Evolutionary conservation across 2,329 filamentous ascomycete species (phyloP).

Genomic region (Hymenoscyphus albidus): DNA sequence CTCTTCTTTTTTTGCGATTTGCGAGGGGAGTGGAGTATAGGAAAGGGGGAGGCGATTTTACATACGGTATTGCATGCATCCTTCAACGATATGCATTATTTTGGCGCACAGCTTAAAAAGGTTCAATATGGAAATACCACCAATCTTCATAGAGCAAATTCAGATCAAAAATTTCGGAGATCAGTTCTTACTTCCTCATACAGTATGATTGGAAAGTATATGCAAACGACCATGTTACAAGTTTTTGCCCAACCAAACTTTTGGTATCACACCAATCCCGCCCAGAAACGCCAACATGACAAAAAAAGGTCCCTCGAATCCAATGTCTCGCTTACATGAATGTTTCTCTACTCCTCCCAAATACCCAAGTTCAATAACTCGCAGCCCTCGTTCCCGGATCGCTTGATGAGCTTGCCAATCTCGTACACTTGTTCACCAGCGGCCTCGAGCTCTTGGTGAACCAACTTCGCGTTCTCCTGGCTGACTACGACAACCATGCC

Average conservation of each 20-base stretch:
- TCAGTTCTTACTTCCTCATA: not conserved
- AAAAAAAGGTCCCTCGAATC: not conserved
- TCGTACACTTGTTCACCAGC: conserved; percentile 73
- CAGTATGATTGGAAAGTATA: not conserved
- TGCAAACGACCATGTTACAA: not conserved
- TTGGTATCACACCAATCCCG: conserved; percentile 22
- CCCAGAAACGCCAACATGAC: conserved; percentile 3
- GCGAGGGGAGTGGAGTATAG: not conserved
- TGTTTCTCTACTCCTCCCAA: conserved; percentile 27
- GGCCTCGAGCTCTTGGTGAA: conserved; percentile 56
- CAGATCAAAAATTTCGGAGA: not conserved
- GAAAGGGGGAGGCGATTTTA: not conserved
- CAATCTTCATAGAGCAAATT: not conserved
- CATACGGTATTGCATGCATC: not conserved
- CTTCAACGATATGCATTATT: conserved; percentile 3
- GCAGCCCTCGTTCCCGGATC: conserved; percentile 54
- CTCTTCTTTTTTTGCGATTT: not conserved
- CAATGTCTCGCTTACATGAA: not conserved
- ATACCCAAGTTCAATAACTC: conserved; percentile 53
- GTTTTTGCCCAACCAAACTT: conserved; percentile 11
- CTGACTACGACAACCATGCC: conserved; percentile 90
- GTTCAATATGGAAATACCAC: conserved; percentile 10
- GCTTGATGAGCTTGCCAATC: conserved; percentile 67
- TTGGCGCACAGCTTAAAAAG: conserved; percentile 6
- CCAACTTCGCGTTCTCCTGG: conserved; percentile 56